Conservation (phyloP, 305 asterid genomes). For the Fraxinus sp. region DNA sequence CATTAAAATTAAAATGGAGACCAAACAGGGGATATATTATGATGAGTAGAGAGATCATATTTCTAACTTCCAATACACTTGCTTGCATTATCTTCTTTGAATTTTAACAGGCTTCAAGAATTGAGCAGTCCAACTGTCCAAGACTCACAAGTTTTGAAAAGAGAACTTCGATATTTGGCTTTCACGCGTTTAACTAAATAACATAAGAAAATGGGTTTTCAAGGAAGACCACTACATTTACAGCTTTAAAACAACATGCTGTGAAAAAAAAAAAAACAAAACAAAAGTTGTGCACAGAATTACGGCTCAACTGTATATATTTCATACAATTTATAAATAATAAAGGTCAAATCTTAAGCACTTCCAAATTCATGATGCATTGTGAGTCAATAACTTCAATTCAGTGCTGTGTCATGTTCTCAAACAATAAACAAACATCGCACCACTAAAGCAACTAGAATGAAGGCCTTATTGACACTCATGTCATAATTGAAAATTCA, state of each 20-base stretch:
- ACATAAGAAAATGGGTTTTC: neutral
- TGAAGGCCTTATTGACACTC: neutral
- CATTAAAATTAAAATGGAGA: neutral
- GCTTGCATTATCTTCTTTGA: slow-evolving; percentile 1
- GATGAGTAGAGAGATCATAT: neutral
- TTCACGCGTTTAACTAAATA: neutral
- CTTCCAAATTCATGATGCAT: neutral
- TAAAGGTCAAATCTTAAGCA: neutral
- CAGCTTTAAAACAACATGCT: slow-evolving; percentile 17
- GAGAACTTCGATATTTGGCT: neutral
- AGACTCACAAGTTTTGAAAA: slow-evolving; percentile 11
- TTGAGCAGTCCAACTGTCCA: slow-evolving; percentile 4
- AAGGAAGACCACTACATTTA: slow-evolving; percentile 8
- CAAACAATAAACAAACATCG: neutral
- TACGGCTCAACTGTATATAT: neutral
- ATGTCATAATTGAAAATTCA: neutral
- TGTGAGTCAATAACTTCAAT: neutral
- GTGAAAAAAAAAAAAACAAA: neutral
- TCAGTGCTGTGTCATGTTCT: slow-evolving; percentile 1
- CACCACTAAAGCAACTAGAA: neutral
- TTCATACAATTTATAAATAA: neutral
- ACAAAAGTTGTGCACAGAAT: neutral
- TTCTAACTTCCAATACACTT: neutral
- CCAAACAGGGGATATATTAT: neutral
- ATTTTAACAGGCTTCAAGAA: slow-evolving; percentile 1